A percentile compares a stretch with the other conserved stretches of the same genome.
Conservation (phyloP, 2,329 filamentous ascomycete species). For the Annulohypoxylon truncatum region DNA sequence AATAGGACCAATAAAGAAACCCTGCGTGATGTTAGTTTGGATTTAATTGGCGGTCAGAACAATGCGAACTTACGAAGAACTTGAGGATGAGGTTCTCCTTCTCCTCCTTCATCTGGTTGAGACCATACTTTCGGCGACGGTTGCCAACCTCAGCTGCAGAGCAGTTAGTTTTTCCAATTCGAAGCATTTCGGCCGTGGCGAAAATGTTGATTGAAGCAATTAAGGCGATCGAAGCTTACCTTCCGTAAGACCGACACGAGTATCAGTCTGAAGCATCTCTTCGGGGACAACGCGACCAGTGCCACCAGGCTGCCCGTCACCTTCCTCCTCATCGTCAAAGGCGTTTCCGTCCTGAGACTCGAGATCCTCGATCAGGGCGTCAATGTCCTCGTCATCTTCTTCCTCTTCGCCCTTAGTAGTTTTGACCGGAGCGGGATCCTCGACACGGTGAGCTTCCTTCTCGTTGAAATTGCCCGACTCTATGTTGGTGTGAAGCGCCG, state of each 20-base stretch:
- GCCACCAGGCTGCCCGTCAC: slow-evolving; percentile 63
- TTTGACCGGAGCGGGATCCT: slow-evolving; percentile 51
- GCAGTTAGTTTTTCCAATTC: slow-evolving; percentile 28
- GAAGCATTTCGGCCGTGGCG: slow-evolving; percentile 65
- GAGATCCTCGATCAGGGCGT: slow-evolving; percentile 87
- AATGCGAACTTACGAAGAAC: slow-evolving; percentile 64
- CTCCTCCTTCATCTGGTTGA: slow-evolving; percentile 93
- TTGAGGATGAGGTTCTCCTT: slow-evolving; percentile 87
- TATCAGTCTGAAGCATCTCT: slow-evolving; percentile 82
- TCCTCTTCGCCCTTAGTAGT: slow-evolving; percentile 65
- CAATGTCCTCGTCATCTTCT: slow-evolving; percentile 85
- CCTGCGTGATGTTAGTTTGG: slow-evolving; percentile 42
- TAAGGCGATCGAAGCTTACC: slow-evolving; percentile 72
- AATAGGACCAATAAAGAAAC: slow-evolving; percentile 88
- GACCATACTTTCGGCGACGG: slow-evolving; percentile 75
- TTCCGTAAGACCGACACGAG: slow-evolving; percentile 76
- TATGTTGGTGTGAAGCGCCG: slow-evolving; percentile 72
- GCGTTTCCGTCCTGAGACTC: slow-evolving; percentile 82
- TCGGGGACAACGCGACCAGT: slow-evolving; percentile 70
- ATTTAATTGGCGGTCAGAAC: slow-evolving; percentile 41
- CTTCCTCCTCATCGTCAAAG: slow-evolving; percentile 71
- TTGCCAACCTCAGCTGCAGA: slow-evolving; percentile 47
- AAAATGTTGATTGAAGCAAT: slow-evolving; percentile 57
- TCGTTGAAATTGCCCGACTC: slow-evolving; percentile 74
- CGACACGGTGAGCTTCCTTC: slow-evolving; percentile 61